Base-by-base conservation (phyloP, 306 rosid genomes). In the Canavalia gladiata region DNA sequence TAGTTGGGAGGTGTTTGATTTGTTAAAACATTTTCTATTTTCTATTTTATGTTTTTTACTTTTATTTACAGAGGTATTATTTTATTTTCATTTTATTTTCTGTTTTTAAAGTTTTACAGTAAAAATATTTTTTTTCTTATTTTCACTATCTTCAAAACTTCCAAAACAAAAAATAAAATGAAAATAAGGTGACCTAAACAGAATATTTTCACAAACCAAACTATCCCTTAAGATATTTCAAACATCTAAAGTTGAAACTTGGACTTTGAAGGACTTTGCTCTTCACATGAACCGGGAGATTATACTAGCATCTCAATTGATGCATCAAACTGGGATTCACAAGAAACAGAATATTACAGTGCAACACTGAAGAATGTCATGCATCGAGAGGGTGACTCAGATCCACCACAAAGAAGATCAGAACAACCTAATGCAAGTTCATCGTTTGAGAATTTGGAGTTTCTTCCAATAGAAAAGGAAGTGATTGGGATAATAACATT, bases 401-500 rank as follows among this genome's bases (percentile, higher is more conserved):
- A 67, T 56, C 81, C 39, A 65, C 50, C 47, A 3, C 76, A 67
- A 9, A 72, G 39, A 81, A 54, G 59, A 66, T 84, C 84, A 58
- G 42, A 8, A 39, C 77, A 79, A 66, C 37, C 25, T 6, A 73
- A 79, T 52, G 37, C 84, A 74, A 84, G 72, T 73, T 59, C 68
- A 67, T 79, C 87, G 0, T 39, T 79, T 58, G 87, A 49, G 67
- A 80, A 71, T 68, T 33, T 78, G 74, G 87, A 82, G 57, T 72
- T 82, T 28, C 37, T 81, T 82, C 80, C 56, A 67, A 33, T 3
- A 30, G 85, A 81, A 4, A 87, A 87, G 62, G 87, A 87, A 85
- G 91, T 86, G 7, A 60, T 90, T 42, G 97, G 94, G 28, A 90
- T 94, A 73, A 90, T 94, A 59, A 94, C 94, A 55, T 78, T 94